phyloP scores from a whole-genome alignment of 805 yeast genomes.

The Lipomyces spencermartinsiae region DNA sequence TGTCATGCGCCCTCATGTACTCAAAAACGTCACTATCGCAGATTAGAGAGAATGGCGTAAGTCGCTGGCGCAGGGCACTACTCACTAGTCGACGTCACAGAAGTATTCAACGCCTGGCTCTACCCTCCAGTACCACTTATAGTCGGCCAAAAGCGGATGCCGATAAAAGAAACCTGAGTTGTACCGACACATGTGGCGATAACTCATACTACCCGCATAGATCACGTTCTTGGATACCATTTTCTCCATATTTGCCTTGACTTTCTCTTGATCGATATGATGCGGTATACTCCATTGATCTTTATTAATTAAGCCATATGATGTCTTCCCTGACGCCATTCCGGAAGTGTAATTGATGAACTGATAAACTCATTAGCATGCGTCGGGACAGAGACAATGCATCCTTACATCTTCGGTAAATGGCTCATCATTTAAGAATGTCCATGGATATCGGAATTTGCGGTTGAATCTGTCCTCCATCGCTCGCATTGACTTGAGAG shows the following conservation, averaged over 20 bases:
- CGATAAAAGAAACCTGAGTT: conserved; percentile 90
- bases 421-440: conserved; percentile 80
- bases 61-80: background rate
- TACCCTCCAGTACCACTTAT: conserved; percentile 92
- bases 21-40: conserved; percentile 73
- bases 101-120: conserved; percentile 90
- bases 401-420: conserved; percentile 60
- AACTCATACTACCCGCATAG: conserved; percentile 70
- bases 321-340: conserved; percentile 68
- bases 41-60: background rate
- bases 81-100: conserved; percentile 63
- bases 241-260: conserved; percentile 55
- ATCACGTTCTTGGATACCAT: conserved; percentile 56
- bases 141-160: conserved; percentile 71
- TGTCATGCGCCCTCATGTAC: conserved; percentile 73
- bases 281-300: conserved; percentile 85
- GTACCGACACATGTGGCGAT: conserved; percentile 94
- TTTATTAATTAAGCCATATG: conserved; percentile 72
- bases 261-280: conserved; percentile 65
- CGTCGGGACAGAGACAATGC: background rate
- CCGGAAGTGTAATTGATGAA: conserved; percentile 62
- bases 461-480: conserved; percentile 82
- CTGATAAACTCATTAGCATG: conserved; percentile 8
- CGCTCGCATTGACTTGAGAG: conserved; percentile 65
- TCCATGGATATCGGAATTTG: conserved; percentile 86